Percentiles rank a stretch among this genome's conserved stretches.
phyloP scores from a whole-genome alignment of 139 green algal species.

The Ettlia oleoabundans region DNA sequence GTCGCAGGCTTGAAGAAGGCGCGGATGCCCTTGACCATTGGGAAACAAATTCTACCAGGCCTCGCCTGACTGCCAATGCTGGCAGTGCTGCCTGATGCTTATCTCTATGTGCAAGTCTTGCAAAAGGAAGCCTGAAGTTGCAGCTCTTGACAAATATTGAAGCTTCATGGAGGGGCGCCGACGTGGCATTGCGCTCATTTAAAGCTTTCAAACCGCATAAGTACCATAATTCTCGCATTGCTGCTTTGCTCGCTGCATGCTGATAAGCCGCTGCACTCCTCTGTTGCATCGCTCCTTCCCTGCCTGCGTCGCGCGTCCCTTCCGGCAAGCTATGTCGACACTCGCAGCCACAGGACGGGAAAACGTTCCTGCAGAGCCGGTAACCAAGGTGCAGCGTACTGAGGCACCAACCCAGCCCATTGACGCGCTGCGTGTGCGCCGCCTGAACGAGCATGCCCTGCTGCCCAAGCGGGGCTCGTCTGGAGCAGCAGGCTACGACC shows the following conservation, averaged over 20 bases:
- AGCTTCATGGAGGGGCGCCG: too few species aligned
- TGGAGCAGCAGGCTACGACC: conserved; percentile 93
- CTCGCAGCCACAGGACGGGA: conserved; percentile 30
- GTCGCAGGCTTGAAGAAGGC: neutral
- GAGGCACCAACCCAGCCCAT: neutral
- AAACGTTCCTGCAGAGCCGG: conserved; percentile 33
- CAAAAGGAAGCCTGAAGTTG: too few species aligned
- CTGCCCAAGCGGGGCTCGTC: conserved; percentile 85
- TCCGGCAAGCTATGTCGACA: neutral
- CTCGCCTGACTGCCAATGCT: too few species aligned
- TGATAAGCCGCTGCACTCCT: neutral
- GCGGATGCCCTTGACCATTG: neutral
- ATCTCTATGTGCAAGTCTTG: too few species aligned
- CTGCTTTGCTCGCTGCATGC: too few species aligned
- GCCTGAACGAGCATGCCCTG: conserved; percentile 79
- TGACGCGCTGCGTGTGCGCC: conserved; percentile 82
- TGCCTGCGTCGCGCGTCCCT: neutral
- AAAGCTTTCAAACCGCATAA: too few species aligned
- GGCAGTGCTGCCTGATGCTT: too few species aligned
- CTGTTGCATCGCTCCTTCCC: neutral
- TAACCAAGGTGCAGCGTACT: conserved; percentile 27
- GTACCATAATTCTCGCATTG: too few species aligned
- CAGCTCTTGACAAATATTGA: too few species aligned
- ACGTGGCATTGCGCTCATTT: too few species aligned
- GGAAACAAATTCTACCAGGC: too few species aligned